Evolutionary conservation across 2,329 filamentous ascomycete species (phyloP), one percentile per base, ranked within the genome.

Genomic region (Aspergillus hiratsukae): DNA sequence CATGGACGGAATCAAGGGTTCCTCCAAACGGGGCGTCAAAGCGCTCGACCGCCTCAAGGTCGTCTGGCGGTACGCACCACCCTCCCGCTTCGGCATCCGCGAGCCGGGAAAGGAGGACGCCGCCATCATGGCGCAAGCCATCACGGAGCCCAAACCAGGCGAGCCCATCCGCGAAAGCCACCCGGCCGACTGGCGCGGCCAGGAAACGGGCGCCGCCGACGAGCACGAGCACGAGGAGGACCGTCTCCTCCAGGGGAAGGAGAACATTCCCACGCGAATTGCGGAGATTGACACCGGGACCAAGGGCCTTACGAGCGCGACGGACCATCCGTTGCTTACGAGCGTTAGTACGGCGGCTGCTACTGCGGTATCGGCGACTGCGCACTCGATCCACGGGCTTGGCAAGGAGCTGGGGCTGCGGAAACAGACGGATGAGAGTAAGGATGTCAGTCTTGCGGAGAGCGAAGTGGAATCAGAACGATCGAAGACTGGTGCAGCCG

Each of bases 1-100:
- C 21, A 89, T 99, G 85, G 94, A 99, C 64, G 94, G 94, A 3
- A 92, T 99, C 72, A 97, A 97, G 72, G 94, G 94, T 0, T 92
- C 88, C 4, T 85, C 81, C 23, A 83, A 87, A 31, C 96, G 96
- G 71, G 94, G 94, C 0, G 88, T 88, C 0, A 81, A 87, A 46
- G 90, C 90, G 0, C 85, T 96, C 8, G 93, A 99, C 69, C 83
- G 84, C 43, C 78, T 97, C 25, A 87, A 90, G 10, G 89, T 97
- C 0, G 87, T 96, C 0, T 99, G 94, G 94, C 85, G 86, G 59
- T 79, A 78, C 58, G 64, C 68, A 1, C 58, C 64, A 7, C 58
- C 64, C 5, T 52, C 61, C 56, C 58, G 58, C 37, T 51, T 59
- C 21, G 35, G 28, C 28, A 53, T 57, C 53, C 37, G 53, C 53